phyloP scores from a whole-genome alignment of 306 rosid genomes.

The Cucumis cinereus region DNA sequence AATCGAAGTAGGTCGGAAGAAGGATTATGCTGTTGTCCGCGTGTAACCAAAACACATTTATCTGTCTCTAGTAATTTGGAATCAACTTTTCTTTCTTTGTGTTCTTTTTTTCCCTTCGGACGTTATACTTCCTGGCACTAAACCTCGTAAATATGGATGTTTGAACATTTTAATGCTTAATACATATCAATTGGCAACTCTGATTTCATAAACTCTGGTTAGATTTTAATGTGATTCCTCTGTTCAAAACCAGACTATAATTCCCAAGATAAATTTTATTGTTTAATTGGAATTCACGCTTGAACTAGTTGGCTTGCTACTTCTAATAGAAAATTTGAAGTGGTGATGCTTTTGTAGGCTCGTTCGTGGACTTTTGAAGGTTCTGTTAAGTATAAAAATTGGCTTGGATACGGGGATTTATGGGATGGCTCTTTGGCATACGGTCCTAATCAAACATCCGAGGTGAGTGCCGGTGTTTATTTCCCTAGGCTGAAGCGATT shows the following conservation, averaged over 20 bases:
- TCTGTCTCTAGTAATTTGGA: background rate
- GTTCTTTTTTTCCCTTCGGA: background rate
- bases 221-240: background rate
- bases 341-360: slow-evolving; percentile 46
- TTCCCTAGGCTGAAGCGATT: slow-evolving; percentile 57
- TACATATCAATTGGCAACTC: background rate
- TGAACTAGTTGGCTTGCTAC: background rate
- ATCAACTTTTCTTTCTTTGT: background rate
- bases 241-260: background rate
- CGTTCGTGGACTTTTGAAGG: slow-evolving; percentile 87
- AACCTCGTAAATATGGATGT: background rate
- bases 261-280: background rate
- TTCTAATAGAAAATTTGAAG: slow-evolving; percentile 10
- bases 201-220: background rate
- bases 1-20: background rate
- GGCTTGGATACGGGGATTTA: slow-evolving; percentile 83
- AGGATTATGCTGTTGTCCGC: background rate
- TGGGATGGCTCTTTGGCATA: slow-evolving; percentile 94
- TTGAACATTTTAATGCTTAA: background rate
- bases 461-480: slow-evolving; percentile 69
- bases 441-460: slow-evolving; percentile 77
- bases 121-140: background rate
- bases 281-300: background rate
- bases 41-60: background rate
- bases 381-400: slow-evolving; percentile 62